Percentiles rank a stretch among this genome's conserved stretches.
Conservation (phyloP, 108 stramenopile species). For the Craspedostauros australis region DNA sequence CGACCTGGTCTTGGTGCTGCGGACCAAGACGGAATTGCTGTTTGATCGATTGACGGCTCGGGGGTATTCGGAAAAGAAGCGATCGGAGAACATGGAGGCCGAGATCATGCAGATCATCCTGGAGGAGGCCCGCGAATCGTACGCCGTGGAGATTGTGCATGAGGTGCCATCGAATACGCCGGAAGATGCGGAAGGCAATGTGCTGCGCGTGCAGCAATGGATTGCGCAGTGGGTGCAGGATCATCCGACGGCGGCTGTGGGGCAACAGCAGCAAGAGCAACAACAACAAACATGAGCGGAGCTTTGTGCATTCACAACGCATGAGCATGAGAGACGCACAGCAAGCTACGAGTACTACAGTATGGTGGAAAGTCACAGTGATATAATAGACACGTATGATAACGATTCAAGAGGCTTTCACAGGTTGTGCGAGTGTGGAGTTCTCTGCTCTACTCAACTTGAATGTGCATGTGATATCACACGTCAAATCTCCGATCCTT, state of each 20-base stretch:
- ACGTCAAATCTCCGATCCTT: no score
- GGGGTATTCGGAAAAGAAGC: constrained; percentile 84
- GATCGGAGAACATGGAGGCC: constrained; percentile 85
- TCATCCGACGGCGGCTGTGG: constrained; percentile 8
- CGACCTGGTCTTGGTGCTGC: constrained; percentile 86
- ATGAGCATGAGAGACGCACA: no score
- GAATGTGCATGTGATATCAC: no score
- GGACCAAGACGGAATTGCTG: constrained; percentile 74
- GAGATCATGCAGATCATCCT: constrained; percentile 94
- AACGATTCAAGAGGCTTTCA: no score
- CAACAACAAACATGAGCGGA: background rate
- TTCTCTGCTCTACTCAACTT: no score
- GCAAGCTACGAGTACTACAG: no score
- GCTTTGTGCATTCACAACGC: background rate
- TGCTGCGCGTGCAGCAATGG: constrained; percentile 64
- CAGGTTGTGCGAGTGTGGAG: no score
- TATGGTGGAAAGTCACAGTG: no score
- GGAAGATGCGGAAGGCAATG: constrained; percentile 79
- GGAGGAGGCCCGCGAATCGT: constrained; percentile 87
- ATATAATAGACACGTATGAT: no score
- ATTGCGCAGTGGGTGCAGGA: constrained; percentile 65
- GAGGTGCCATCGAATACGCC: constrained; percentile 76
- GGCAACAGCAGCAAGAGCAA: background rate
- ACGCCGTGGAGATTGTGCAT: constrained; percentile 85
- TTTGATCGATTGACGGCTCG: constrained; percentile 84